A percentile compares a stretch with the other conserved stretches of the same genome.
phyloP scores from a whole-genome alignment of 345 rosid species.

The Sapria himalayana region DNA sequence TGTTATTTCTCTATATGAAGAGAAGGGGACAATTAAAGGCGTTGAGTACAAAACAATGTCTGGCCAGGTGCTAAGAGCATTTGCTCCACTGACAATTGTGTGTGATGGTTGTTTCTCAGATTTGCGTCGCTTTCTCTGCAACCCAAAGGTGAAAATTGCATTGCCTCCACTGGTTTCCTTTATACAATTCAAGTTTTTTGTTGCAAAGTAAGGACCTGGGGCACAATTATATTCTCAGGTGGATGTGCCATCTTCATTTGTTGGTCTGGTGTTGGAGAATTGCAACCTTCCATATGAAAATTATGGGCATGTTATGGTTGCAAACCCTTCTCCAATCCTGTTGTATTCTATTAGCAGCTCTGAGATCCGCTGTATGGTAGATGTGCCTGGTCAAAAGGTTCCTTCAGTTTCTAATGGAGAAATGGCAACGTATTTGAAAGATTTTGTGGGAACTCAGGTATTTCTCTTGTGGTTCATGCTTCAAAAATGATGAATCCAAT shows the following conservation, averaged over 20 bases:
- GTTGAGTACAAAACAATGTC: slow-evolving; percentile 47
- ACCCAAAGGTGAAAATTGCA: slow-evolving; percentile 38
- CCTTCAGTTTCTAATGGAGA: slow-evolving; percentile 52
- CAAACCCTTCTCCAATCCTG: slow-evolving; percentile 38
- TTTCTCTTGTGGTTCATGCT: neutral
- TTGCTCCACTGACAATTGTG: slow-evolving; percentile 54
- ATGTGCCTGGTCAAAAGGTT: slow-evolving; percentile 35
- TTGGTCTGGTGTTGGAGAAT: slow-evolving; percentile 43
- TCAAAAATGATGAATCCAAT: neutral
- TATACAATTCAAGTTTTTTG: no score
- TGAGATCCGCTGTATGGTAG: slow-evolving; percentile 53
- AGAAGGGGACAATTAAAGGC: slow-evolving; percentile 46
- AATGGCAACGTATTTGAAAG: slow-evolving; percentile 38
- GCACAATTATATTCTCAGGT: slow-evolving; percentile 16
- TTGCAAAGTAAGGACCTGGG: no score
- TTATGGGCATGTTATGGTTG: slow-evolving; percentile 32
- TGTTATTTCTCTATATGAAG: slow-evolving; percentile 46
- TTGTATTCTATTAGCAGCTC: slow-evolving; percentile 39
- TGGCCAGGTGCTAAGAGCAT: slow-evolving; percentile 29
- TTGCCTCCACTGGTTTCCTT: no score
- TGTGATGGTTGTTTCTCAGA: slow-evolving; percentile 76
- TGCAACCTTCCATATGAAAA: slow-evolving; percentile 33
- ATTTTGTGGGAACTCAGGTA: slow-evolving; percentile 35
- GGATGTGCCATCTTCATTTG: slow-evolving; percentile 34
- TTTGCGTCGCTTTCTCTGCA: slow-evolving; percentile 55